Conservation (phyloP, 2,329 filamentous ascomycete genomes). For the Penicillium sp. region DNA sequence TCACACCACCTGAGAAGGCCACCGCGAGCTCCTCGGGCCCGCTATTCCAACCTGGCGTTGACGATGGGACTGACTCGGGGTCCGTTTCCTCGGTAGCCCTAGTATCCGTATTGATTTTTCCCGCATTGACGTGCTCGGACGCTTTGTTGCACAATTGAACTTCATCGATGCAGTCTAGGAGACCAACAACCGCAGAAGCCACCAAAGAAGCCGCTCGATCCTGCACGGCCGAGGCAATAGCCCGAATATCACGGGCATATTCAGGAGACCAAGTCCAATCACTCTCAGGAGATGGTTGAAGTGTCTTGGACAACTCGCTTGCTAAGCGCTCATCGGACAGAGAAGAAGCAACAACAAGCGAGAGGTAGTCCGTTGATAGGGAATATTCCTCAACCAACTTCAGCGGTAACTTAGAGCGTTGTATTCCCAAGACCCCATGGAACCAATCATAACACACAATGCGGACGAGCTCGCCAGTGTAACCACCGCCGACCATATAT, state of each 20-base stretch:
- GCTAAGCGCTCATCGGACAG: constrained; percentile 41
- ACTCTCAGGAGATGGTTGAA: constrained; percentile 33
- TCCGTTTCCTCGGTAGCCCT: constrained; percentile 3
- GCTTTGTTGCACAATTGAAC: constrained; percentile 37
- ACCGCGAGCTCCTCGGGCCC: constrained; percentile 55
- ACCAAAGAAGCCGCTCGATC: constrained; percentile 61
- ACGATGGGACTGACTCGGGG: constrained; percentile 3
- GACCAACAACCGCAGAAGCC: constrained; percentile 59
- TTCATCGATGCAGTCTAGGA: constrained; percentile 59
- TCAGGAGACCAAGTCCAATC: constrained; percentile 55
- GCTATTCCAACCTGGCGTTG: constrained; percentile 24
- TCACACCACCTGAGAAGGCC: constrained; percentile 68
- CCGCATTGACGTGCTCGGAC: neutral
- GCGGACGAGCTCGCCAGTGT: constrained; percentile 63
- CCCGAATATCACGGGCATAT: constrained; percentile 50
- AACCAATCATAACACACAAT: constrained; percentile 58
- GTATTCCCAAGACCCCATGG: constrained; percentile 35
- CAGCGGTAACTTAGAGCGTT: constrained; percentile 42
- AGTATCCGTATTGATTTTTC: constrained; percentile 1
- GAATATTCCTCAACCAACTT: constrained; percentile 48
- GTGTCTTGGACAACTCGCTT: constrained; percentile 42
- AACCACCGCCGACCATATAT: constrained; percentile 67
- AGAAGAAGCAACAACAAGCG: constrained; percentile 53
- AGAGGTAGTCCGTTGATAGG: constrained; percentile 61
- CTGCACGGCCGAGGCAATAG: constrained; percentile 60